Base-by-base conservation (phyloP, 192 early-diverging fungal genomes). In the Coemansia sp. region DNA sequence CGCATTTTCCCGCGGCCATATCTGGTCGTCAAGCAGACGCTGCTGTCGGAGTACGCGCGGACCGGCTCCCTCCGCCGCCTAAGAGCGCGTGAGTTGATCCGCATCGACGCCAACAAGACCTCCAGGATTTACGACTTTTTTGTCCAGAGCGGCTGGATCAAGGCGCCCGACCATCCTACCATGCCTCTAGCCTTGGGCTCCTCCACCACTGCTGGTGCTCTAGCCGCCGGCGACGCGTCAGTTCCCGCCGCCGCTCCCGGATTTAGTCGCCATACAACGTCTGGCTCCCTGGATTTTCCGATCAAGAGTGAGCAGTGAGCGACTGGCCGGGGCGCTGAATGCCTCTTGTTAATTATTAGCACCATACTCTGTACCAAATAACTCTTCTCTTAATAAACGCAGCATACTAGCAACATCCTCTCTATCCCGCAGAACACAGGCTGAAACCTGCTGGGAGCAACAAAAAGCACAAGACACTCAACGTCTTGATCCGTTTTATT, bases 51-150 rank as follows among this genome's bases (percentile, higher is more conserved):
- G 66, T 94, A 93, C 71, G 92, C 90, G 7, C 87, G 86, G 19
- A 83, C 77, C 9, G 95, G 94, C 8, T 62, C 55, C 5, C 79
- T 99, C 65, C 85, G 87, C 56, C 84, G 92, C 54, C 85, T 91
- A 52, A 88, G 91, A 63, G 91, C 92, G 3, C 80, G 93, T n/a
- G 86, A 91, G 52, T 70, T 99, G 62, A 90, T 96, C 80, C 93
- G 92, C 78, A 95, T 98, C 63, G 97, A 99, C 74, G 91, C 90
- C 5, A 90, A 90, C 81, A 98, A 95, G 74, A 92, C 94, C 4
- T 85, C 85, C 71, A 76, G 85, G 70, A 88, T 99, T 9, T 97
- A 91, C 68, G 93, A 98, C 68, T 96, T 97, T 75, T 99, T 97
- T 74, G 88, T 95, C 9, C 87, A 92, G 63, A 91, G 85, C 74